Percentiles rank a stretch among this genome's conserved stretches.
phyloP scores from a whole-genome alignment of 1,284 basidiomycete species.

The Cutaneotrichosporon curvatum region DNA sequence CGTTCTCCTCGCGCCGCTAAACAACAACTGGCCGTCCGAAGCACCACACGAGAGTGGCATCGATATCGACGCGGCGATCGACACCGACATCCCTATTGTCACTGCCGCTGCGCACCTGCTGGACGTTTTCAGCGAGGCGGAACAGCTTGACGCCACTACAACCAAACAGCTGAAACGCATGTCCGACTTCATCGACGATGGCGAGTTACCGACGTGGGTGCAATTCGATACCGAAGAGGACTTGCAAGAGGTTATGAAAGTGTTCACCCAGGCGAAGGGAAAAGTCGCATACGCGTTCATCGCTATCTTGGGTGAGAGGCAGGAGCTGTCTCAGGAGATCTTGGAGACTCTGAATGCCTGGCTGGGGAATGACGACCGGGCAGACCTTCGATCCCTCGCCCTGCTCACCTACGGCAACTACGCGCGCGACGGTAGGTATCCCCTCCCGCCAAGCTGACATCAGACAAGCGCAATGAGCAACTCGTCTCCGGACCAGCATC shows the following conservation, averaged over 20 bases:
- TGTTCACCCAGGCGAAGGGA: too few relatives aligned
- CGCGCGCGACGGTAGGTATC: constrained; percentile 59
- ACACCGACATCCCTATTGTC: constrained; percentile 1
- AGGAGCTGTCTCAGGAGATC: constrained; percentile 64
- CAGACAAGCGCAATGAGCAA: constrained; percentile 6
- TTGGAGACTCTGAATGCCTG: constrained; percentile 67
- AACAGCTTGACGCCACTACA: constrained; percentile 8
- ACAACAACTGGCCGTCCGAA: not conserved
- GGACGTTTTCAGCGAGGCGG: constrained; percentile 3
- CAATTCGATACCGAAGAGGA: too few relatives aligned
- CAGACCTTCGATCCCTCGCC: constrained; percentile 48
- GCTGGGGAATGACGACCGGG: constrained; percentile 51
- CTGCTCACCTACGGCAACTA: constrained; percentile 48
- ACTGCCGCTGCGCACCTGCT: constrained; percentile 4
- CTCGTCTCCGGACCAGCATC: not conserved
- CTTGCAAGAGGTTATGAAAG: too few relatives aligned
- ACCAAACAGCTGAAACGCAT: constrained; percentile 4
- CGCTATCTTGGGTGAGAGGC: constrained; percentile 57
- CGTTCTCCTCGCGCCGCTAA: constrained; percentile 3
- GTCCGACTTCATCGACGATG: constrained; percentile 22
- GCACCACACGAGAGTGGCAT: not conserved
- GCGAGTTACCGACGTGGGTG: constrained; percentile 3
- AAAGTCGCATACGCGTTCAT: too few relatives aligned
- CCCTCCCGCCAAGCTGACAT: not conserved
- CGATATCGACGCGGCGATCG: constrained; percentile 3